Evolutionary conservation across 2,329 filamentous ascomycete species (phyloP).

Genomic region (Penicillium sp.): DNA sequence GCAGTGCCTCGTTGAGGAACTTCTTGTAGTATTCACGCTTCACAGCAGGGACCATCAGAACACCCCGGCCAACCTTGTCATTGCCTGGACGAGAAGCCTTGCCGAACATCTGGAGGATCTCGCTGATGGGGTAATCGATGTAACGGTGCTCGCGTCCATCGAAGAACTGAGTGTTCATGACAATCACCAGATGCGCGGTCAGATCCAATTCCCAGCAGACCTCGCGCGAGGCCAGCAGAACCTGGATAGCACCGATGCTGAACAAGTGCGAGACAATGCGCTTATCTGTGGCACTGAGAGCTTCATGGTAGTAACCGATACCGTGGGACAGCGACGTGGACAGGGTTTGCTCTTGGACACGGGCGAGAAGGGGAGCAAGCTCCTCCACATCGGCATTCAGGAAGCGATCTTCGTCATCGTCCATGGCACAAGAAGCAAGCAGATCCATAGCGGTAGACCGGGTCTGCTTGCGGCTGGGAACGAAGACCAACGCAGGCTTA

Average conservation of each 20-base stretch:
- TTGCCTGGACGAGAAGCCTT: slow-evolving; percentile 79
- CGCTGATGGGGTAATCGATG: slow-evolving; percentile 91
- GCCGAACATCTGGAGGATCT: slow-evolving; percentile 97
- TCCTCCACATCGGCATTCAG: slow-evolving; percentile 82
- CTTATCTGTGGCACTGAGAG: slow-evolving; percentile 84
- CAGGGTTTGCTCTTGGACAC: slow-evolving; percentile 82
- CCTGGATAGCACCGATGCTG: slow-evolving; percentile 84
- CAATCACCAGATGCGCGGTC: slow-evolving; percentile 85
- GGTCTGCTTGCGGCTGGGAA: slow-evolving; percentile 91
- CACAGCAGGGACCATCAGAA: slow-evolving; percentile 94
- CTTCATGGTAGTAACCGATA: slow-evolving; percentile 97
- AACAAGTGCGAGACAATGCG: slow-evolving; percentile 93
- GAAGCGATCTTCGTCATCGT: slow-evolving; percentile 93
- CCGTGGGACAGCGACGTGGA: slow-evolving; percentile 90
- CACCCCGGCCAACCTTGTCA: slow-evolving; percentile 82
- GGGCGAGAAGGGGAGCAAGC: slow-evolving; percentile 77
- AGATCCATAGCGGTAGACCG: slow-evolving; percentile 85
- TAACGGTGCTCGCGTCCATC: slow-evolving; percentile 97
- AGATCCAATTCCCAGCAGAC: slow-evolving; percentile 94
- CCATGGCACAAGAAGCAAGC: slow-evolving; percentile 81
- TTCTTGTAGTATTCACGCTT: slow-evolving; percentile 99
- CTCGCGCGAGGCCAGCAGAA: slow-evolving; percentile 80
- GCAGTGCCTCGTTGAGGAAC: slow-evolving; percentile 93
- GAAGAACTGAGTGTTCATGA: slow-evolving; percentile 98
- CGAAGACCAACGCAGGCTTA: slow-evolving; percentile 89